These are phyloP conservation scores for Penicillium malachiteum DNA, from an alignment of 495 filamentous ascomycete species.

Conservation along the genomic window DNA sequence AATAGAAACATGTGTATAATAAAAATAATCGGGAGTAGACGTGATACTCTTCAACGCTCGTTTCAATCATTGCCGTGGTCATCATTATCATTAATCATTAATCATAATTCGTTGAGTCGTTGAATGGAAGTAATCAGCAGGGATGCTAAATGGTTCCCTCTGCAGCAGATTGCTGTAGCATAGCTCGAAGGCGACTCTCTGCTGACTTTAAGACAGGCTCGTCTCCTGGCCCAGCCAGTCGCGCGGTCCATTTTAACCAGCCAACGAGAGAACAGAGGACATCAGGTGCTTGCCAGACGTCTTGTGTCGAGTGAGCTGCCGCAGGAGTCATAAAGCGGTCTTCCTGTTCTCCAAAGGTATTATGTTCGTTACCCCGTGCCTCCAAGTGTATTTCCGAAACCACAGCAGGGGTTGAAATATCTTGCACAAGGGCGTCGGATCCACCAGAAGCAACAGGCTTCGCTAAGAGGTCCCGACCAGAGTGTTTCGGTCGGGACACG, in stretches of 20 bases:
- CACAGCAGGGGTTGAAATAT: conserved; percentile 37
- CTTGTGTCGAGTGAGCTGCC: not conserved
- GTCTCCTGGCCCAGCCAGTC: conserved; percentile 18
- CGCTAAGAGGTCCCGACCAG: conserved; percentile 32
- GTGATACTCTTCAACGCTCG: not conserved
- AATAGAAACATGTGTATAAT: not conserved
- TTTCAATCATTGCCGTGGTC: conserved; percentile 8
- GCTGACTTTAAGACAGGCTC: conserved; percentile 30
- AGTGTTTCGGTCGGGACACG: conserved; percentile 28
- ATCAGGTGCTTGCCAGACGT: conserved; percentile 8
- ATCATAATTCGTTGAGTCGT: not conserved
- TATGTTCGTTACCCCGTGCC: conserved; percentile 29
- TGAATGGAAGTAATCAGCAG: not conserved
- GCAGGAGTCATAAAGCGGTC: not conserved
- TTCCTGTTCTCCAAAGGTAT: not conserved
- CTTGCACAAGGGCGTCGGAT: conserved; percentile 9
- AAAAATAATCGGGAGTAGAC: not conserved
- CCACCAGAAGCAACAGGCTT: conserved; percentile 7
- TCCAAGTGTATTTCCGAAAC: conserved; percentile 44
- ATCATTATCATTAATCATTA: conserved; percentile 16
- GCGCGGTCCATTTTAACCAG: conserved; percentile 35
- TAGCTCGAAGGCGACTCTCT: conserved; percentile 38
- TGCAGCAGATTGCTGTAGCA: conserved; percentile 29
- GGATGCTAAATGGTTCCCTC: not conserved
- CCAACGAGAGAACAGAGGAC: conserved; percentile 36